Evolutionary conservation across 83 land plant species (phyloP).

Genomic region (Larix sibirica): DNA sequence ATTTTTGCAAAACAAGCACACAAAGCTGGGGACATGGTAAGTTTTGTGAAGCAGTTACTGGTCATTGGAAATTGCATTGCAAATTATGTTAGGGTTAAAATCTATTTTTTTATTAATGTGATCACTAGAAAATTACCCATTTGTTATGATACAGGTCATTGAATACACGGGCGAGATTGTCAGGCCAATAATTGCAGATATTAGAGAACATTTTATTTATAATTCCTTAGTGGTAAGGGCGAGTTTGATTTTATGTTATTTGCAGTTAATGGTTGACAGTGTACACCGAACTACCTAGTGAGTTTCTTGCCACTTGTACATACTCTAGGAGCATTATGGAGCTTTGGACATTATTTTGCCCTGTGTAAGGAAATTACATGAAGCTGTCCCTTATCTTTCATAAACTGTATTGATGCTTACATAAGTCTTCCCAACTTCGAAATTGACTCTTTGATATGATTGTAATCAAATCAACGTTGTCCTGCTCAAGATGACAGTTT

Average conservation of each 20-base stretch:
- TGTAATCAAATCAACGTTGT: neutral
- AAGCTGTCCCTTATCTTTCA: neutral
- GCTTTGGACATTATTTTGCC: neutral
- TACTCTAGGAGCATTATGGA: neutral
- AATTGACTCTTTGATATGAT: neutral
- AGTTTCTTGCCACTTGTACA: neutral
- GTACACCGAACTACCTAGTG: neutral
- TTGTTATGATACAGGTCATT: conserved; percentile 61
- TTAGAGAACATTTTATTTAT: conserved; percentile 84
- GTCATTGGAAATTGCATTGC: neutral
- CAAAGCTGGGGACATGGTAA: conserved; percentile 95
- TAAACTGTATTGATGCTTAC: neutral
- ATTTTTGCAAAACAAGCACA: conserved; percentile 85
- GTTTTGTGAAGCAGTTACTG: conserved; percentile 3
- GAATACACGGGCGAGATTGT: conserved; percentile 97
- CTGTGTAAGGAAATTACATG: neutral
- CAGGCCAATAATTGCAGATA: conserved; percentile 87
- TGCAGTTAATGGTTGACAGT: neutral
- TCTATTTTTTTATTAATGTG: neutral
- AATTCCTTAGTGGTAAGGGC: conserved; percentile 89
- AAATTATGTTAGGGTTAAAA: neutral
- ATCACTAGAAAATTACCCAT: neutral
- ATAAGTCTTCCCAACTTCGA: neutral
- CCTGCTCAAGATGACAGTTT: neutral
- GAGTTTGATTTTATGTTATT: neutral